Evolutionary conservation across 2,329 filamentous ascomycete genomes (phyloP).

Genomic region (Sordariomycetes sp.): DNA sequence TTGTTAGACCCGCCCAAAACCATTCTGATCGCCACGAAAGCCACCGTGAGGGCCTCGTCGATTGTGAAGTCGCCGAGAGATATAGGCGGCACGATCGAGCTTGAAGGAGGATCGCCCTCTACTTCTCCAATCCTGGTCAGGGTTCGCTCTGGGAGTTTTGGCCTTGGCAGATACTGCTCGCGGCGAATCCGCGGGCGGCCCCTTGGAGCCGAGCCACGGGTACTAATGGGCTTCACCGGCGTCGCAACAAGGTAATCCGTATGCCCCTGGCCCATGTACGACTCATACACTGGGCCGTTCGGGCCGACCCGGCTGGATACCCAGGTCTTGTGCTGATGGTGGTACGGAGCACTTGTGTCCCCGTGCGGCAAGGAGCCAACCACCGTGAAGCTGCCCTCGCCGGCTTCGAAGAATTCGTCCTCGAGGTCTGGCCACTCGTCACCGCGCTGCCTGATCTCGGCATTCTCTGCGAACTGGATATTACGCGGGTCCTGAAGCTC

Average conservation of each 20-base stretch:
- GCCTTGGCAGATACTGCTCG: slow-evolving; percentile 2
- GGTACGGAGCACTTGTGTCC: not conserved
- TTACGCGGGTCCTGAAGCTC: not conserved
- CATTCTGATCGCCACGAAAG: slow-evolving; percentile 46
- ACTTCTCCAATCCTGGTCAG: slow-evolving; percentile 6
- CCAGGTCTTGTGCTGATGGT: not conserved
- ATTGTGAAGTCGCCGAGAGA: slow-evolving; percentile 1
- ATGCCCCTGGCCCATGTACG: not conserved
- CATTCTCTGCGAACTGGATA: slow-evolving; percentile 7
- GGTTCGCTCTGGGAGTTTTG: slow-evolving; percentile 5
- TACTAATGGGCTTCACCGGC: not conserved
- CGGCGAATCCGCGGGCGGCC: slow-evolving; percentile 6
- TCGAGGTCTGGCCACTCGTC: slow-evolving; percentile 21
- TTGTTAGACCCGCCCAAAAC: slow-evolving; percentile 50
- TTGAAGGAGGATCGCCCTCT: not conserved
- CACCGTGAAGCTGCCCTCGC: slow-evolving; percentile 27
- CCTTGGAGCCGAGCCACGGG: slow-evolving; percentile 3
- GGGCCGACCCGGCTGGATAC: not conserved
- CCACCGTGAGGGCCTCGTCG: slow-evolving; percentile 32
- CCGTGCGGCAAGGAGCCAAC: slow-evolving; percentile 31
- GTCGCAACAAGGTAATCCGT: not conserved
- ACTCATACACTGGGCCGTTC: slow-evolving; percentile 1
- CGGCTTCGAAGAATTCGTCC: slow-evolving; percentile 21
- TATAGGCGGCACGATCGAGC: not conserved
- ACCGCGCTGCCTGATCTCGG: slow-evolving; percentile 12